phyloP scores from a whole-genome alignment of 1,284 basidiomycete genomes.

The Pisolithus thermaeus region DNA sequence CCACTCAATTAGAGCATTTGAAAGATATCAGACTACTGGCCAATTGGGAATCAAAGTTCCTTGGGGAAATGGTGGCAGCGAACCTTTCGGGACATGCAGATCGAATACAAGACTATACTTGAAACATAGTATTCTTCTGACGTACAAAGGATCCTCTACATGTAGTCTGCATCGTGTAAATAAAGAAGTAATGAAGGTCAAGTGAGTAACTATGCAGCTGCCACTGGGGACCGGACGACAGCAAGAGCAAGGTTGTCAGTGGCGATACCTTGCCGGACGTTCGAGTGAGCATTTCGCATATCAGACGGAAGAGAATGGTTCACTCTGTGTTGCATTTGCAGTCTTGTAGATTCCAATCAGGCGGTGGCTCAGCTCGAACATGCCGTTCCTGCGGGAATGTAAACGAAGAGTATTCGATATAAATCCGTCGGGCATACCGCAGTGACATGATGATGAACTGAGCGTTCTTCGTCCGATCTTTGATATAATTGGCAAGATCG shows the following conservation, averaged over 20 bases:
- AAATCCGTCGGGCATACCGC: slow-evolving; percentile 40
- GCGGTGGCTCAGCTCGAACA: slow-evolving; percentile 93
- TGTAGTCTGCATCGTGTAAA: too few species aligned
- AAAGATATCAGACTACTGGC: slow-evolving; percentile 1
- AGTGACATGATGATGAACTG: slow-evolving; percentile 98
- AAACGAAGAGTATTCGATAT: background rate
- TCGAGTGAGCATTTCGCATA: background rate
- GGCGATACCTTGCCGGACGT: slow-evolving; percentile 21
- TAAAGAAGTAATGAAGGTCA: background rate
- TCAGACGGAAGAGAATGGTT: slow-evolving; percentile 16
- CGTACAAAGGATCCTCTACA: too few species aligned
- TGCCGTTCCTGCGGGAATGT: slow-evolving; percentile 65
- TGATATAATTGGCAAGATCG: slow-evolving; percentile 98
- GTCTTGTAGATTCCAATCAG: slow-evolving; percentile 99
- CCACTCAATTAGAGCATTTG: background rate
- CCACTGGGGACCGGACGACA: slow-evolving; percentile 4
- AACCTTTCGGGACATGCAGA: background rate
- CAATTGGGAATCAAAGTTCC: slow-evolving; percentile 10
- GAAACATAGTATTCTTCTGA: background rate
- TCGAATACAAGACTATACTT: background rate
- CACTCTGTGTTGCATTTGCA: slow-evolving; percentile 77
- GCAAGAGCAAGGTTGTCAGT: slow-evolving; percentile 31
- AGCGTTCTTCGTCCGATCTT: slow-evolving; percentile 85
- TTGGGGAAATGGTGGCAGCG: slow-evolving; percentile 19
- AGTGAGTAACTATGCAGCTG: background rate